Percentiles rank a stretch among this genome's conserved stretches.
Evolutionary conservation across 148 eudicot genomes (phyloP).

Genomic region (Talinum fruticosum): DNA sequence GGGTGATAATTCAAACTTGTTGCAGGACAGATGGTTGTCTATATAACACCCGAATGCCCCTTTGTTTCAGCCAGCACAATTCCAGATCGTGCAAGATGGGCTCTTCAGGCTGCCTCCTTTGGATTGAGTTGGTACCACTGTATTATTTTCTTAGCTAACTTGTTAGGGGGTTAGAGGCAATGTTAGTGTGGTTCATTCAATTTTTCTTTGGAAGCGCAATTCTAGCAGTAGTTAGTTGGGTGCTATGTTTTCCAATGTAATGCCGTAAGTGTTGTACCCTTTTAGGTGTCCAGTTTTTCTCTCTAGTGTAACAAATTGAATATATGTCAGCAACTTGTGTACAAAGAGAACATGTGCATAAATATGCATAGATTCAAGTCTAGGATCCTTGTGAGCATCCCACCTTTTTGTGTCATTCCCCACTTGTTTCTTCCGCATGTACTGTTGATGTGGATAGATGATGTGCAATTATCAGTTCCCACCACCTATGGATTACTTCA

Average conservation of each 20-base stretch:
- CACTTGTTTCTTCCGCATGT: too few species aligned
- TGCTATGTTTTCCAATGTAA: neutral
- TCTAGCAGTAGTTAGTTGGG: neutral
- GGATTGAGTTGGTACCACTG: neutral
- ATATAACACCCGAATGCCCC: neutral
- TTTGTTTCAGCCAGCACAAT: neutral
- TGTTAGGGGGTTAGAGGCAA: neutral
- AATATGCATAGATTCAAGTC: neutral
- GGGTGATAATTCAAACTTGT: slow-evolving; percentile 7
- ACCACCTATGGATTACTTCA: too few species aligned
- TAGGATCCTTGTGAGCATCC: neutral
- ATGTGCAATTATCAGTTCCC: too few species aligned
- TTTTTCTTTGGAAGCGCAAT: neutral
- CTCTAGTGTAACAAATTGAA: neutral
- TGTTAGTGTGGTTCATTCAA: neutral
- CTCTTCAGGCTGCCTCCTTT: neutral
- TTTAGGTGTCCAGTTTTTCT: neutral
- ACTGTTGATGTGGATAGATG: too few species aligned
- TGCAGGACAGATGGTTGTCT: slow-evolving; percentile 9
- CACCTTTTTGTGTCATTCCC: too few species aligned
- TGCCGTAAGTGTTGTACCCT: neutral
- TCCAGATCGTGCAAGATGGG: neutral
- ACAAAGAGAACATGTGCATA: slow-evolving; percentile 15
- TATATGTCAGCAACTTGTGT: slow-evolving; percentile 1
- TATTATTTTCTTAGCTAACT: neutral